Percentiles rank a stretch among this genome's conserved stretches.
Conservation (phyloP, 2,329 filamentous ascomycete species). For the Stylonectria norvegica region DNA sequence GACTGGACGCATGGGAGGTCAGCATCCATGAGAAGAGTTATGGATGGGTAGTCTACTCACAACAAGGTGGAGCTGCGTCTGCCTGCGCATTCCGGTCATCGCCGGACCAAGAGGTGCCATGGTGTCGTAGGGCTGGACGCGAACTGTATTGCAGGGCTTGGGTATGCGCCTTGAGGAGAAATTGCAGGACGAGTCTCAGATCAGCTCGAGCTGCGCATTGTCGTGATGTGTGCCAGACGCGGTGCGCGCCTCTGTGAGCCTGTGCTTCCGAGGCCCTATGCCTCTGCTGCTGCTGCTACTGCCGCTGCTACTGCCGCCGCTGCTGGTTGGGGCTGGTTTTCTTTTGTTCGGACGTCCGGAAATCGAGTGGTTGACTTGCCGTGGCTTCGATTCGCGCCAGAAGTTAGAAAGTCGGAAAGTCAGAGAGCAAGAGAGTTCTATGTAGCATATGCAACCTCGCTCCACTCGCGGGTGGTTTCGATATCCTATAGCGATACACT, state of each 20-base stretch:
- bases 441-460: too few species aligned
- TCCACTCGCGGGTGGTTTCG: too few species aligned
- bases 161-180: neutral
- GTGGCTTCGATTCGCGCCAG: too few species aligned
- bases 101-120: constrained; percentile 24
- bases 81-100: constrained; percentile 38
- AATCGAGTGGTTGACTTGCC: too few species aligned
- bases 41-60: constrained; percentile 33
- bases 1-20: constrained; percentile 46
- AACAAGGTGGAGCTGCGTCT: constrained; percentile 48
- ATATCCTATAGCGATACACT: neutral
- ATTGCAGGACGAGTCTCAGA: constrained; percentile 8
- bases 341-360: too few species aligned
- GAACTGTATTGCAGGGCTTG: neutral
- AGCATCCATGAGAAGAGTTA: constrained; percentile 16
- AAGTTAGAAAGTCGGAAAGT: too few species aligned
- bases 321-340: too few species aligned
- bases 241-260: constrained; percentile 3
- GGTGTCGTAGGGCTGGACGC: neutral
- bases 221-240: constrained; percentile 11
- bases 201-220: constrained; percentile 22
- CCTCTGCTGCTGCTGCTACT: neutral
- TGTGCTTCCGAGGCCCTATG: neutral
- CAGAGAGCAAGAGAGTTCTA: too few species aligned
- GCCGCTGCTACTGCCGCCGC: constrained; percentile 1